Percentiles rank a stretch among this genome's conserved stretches.
These are phyloP conservation scores for Pittosporum tobira DNA, from an alignment of 129 eudicot genomes.

Conservation along the genomic window DNA sequence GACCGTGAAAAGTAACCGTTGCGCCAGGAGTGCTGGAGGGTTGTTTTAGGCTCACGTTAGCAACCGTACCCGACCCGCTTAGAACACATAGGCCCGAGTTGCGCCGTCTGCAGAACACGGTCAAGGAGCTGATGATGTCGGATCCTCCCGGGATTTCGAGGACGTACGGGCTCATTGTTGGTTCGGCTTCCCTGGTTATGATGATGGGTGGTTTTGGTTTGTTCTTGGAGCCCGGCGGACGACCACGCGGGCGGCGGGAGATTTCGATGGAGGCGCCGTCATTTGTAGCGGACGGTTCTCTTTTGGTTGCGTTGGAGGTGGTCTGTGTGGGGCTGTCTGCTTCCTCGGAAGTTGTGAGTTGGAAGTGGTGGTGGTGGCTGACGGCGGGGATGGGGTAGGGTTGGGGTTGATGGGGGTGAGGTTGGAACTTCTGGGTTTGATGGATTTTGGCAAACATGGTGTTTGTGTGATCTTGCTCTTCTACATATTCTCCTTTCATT, in stretches of 20 bases:
- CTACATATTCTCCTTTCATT: constrained; percentile 50
- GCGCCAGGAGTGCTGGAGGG: constrained; percentile 47
- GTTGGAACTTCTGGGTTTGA: constrained; percentile 26
- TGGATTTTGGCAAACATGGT: constrained; percentile 49
- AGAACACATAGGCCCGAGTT: constrained; percentile 42
- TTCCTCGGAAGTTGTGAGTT: constrained; percentile 32
- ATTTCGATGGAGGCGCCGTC: constrained; percentile 67
- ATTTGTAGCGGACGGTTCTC: constrained; percentile 13
- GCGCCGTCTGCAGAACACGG: constrained; percentile 31
- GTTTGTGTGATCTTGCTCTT: constrained; percentile 26
- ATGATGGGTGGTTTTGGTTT: constrained; percentile 63
- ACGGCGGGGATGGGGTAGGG: constrained; percentile 17
- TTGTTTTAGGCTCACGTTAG: constrained; percentile 55
- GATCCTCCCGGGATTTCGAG: constrained; percentile 51
- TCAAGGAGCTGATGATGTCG: constrained; percentile 36
- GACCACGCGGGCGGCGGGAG: constrained; percentile 63
- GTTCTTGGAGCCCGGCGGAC: constrained; percentile 78
- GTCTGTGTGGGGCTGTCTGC: constrained; percentile 36
- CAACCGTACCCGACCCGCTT: constrained; percentile 51
- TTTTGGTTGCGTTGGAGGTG: constrained; percentile 13
- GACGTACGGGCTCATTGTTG: constrained; percentile 53
- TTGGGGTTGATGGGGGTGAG: constrained; percentile 20
- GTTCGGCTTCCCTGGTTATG: constrained; percentile 52
- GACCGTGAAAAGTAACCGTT: constrained; percentile 71
- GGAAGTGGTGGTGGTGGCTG: constrained; percentile 20